These are phyloP conservation scores for Penicillium taxi DNA, from an alignment of 495 filamentous ascomycete genomes.

Conservation along the genomic window DNA sequence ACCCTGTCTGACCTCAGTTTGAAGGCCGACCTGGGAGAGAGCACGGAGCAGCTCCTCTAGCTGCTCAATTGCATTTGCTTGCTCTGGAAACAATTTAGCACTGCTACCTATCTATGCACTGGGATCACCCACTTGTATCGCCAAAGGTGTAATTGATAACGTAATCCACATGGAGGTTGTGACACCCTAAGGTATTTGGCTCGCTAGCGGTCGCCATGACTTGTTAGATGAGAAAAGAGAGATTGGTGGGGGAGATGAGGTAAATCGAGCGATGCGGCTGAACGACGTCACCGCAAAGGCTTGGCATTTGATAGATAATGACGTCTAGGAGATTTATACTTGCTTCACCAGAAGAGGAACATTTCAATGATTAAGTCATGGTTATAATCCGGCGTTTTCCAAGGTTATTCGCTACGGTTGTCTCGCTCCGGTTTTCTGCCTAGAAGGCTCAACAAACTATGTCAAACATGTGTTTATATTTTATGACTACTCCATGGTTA, in stretches of 20 bases:
- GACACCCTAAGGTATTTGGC: constrained; percentile 24
- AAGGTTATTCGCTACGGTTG: too few relatives aligned
- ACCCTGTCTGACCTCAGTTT: constrained; percentile 77
- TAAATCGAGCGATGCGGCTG: not conserved
- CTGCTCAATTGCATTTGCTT: constrained; percentile 55
- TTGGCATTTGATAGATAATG: constrained; percentile 3
- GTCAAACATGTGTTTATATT: too few relatives aligned
- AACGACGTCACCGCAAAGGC: constrained; percentile 14
- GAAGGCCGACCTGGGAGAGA: constrained; percentile 66
- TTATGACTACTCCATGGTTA: too few relatives aligned
- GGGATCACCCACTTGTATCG: constrained; percentile 44
- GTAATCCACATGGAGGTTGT: constrained; percentile 81
- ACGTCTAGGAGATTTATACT: too few relatives aligned
- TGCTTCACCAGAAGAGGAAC: too few relatives aligned
- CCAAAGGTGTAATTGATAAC: constrained; percentile 76
- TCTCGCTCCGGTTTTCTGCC: too few relatives aligned
- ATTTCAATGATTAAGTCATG: too few relatives aligned
- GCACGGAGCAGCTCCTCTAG: constrained; percentile 68
- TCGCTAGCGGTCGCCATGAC: constrained; percentile 25
- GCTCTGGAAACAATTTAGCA: constrained; percentile 42
- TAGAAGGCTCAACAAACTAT: too few relatives aligned
- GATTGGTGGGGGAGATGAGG: constrained; percentile 2
- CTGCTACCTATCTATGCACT: not conserved
- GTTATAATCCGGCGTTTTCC: too few relatives aligned
- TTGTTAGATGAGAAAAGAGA: constrained; percentile 4